These are phyloP conservation scores for Cicer pinnatifidum DNA, from an alignment of 306 rosid genomes.

Conservation along the genomic window DNA sequence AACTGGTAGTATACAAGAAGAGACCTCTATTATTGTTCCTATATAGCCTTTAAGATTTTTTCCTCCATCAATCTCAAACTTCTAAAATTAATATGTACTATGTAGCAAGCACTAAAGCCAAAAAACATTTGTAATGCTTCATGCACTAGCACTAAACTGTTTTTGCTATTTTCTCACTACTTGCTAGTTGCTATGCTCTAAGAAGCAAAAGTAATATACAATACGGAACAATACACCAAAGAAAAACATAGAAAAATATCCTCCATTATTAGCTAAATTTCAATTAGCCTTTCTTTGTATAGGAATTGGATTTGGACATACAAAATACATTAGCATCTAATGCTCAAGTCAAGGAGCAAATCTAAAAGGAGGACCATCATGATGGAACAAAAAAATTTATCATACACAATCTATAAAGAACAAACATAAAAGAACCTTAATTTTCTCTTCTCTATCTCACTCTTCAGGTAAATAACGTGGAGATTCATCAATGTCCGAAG, in stretches of 20 bases:
- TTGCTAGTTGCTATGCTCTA: conserved; percentile 5
- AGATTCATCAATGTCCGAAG: conserved; percentile 32
- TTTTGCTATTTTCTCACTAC: conserved; percentile 30
- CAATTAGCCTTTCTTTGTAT: conserved; percentile 50
- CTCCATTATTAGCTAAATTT: conserved; percentile 42
- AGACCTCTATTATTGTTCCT: neutral
- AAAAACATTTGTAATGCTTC: conserved; percentile 23
- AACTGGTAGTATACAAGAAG: conserved; percentile 5
- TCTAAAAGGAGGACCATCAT: conserved; percentile 44
- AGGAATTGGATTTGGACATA: conserved; percentile 47
- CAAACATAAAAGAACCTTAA: conserved; percentile 40
- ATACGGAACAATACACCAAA: neutral
- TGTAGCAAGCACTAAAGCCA: conserved; percentile 23
- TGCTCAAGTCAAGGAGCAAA: conserved; percentile 47
- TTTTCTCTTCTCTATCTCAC: conserved; percentile 36
- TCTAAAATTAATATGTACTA: conserved; percentile 21
- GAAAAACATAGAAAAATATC: conserved; percentile 37
- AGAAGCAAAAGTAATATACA: conserved; percentile 23
- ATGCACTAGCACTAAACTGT: conserved; percentile 31
- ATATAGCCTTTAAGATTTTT: conserved; percentile 3
- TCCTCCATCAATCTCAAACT: conserved; percentile 21
- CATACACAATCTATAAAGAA: conserved; percentile 47
- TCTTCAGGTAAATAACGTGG: conserved; percentile 26
- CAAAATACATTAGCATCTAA: conserved; percentile 42
- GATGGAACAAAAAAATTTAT: conserved; percentile 41